Evolutionary conservation across 1,284 basidiomycete genomes (phyloP).

Genomic region (Sporisorium scitamineum): DNA sequence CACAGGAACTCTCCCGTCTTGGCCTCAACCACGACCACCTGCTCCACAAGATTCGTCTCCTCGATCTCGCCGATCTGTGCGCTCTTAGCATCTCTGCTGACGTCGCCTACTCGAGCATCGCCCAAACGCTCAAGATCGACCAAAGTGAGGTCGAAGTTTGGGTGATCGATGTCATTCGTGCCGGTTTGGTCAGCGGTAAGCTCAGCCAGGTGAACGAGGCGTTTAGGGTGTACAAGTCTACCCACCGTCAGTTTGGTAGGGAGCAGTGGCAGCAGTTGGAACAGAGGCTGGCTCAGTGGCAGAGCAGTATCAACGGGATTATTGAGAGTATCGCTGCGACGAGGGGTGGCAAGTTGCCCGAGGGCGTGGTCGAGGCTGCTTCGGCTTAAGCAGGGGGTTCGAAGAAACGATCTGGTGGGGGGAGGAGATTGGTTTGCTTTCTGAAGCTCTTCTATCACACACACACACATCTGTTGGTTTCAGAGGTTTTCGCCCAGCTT

Average conservation of each 20-base stretch:
- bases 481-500: too few relatives aligned
- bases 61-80: conserved; percentile 65
- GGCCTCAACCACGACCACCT: conserved; percentile 45
- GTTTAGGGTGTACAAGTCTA: conserved; percentile 65
- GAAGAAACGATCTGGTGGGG: not conserved
- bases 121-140: conserved; percentile 44
- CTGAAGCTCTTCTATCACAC: too few relatives aligned
- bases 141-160: conserved; percentile 65
- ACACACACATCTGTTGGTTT: too few relatives aligned
- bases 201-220: conserved; percentile 64
- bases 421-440: too few relatives aligned
- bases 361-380: conserved; percentile 7
- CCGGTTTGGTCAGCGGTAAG: conserved; percentile 65
- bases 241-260: conserved; percentile 62
- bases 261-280: conserved; percentile 66
- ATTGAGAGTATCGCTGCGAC: conserved; percentile 53
- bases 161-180: conserved; percentile 69
- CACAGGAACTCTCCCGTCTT: conserved; percentile 40
- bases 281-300: conserved; percentile 60
- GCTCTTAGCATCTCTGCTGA: conserved; percentile 59
- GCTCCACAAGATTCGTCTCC: conserved; percentile 62
- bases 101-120: conserved; percentile 61
- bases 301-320: conserved; percentile 57
- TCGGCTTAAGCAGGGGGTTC: conserved; percentile 11
- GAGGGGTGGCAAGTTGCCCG: conserved; percentile 31